A percentile compares a stretch with the other conserved stretches of the same genome.
Evolutionary conservation across 2,329 filamentous ascomycete genomes (phyloP).

Genomic region (Thermothelomyces thermophilus): DNA sequence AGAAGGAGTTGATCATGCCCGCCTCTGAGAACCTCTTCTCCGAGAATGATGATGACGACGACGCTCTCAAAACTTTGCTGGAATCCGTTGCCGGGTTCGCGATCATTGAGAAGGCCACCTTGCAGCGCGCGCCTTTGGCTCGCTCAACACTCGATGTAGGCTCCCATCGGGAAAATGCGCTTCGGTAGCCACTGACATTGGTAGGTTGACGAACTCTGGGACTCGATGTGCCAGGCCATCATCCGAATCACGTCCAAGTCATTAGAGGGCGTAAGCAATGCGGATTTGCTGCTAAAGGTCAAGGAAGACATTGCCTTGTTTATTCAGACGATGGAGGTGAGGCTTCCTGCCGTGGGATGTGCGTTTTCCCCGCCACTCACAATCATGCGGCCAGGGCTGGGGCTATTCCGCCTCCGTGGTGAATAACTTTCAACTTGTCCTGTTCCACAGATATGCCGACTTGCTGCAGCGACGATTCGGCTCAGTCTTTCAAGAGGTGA

Average conservation of each 20-base stretch:
- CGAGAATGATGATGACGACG: slow-evolving; percentile 84
- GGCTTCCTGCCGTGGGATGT: slow-evolving; percentile 22
- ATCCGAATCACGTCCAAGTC: slow-evolving; percentile 77
- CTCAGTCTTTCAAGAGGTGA: slow-evolving; percentile 87
- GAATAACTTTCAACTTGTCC: slow-evolving; percentile 74
- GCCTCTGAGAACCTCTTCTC: slow-evolving; percentile 67
- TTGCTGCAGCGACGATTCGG: slow-evolving; percentile 86
- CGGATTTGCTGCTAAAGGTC: slow-evolving; percentile 85
- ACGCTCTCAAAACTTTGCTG: slow-evolving; percentile 79
- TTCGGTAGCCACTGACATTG: slow-evolving; percentile 1
- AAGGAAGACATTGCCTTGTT: slow-evolving; percentile 91
- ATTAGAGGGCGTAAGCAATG: slow-evolving; percentile 73
- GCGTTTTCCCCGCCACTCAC: slow-evolving; percentile 6
- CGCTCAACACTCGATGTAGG: slow-evolving; percentile 74
- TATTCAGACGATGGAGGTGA: slow-evolving; percentile 94
- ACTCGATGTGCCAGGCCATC: slow-evolving; percentile 89
- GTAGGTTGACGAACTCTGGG: slow-evolving; percentile 95
- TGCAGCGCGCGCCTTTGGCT: slow-evolving; percentile 77
- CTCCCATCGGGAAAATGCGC: slow-evolving; percentile 11
- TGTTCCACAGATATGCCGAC: slow-evolving; percentile 93
- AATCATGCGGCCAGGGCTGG: slow-evolving; percentile 62
- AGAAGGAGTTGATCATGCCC: slow-evolving; percentile 86
- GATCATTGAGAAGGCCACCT: slow-evolving; percentile 91
- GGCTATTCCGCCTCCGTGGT: slow-evolving; percentile 76
- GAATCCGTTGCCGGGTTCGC: slow-evolving; percentile 95